Evolutionary conservation across 2,329 filamentous ascomycete genomes (phyloP), one percentile per base, ranked within the genome.

Genomic region (Plenodomus biglobosus): DNA sequence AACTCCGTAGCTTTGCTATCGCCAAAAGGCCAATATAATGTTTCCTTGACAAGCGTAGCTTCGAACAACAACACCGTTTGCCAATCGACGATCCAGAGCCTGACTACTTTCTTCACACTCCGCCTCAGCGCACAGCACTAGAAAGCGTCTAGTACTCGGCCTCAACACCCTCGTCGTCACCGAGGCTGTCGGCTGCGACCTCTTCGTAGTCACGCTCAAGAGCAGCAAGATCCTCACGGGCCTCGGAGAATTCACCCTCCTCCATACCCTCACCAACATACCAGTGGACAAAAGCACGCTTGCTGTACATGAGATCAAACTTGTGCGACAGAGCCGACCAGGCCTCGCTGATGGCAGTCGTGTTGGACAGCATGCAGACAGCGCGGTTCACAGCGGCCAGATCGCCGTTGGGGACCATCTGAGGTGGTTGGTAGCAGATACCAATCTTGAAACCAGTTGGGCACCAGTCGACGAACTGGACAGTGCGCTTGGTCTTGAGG

Each of bases 221-320:
- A 65, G 94, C 94, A 75, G 94, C 94, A 75, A 99, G 81, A 80
- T 99, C 94, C 81, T 99, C 94, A 76, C 94, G 92, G 59, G 94
- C 94, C 83, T 99, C 94, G 48, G 90, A 95, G 85, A 99, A 99
- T 79, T 99, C 94, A 77, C 94, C 94, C 78, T 99, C 94, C 84
- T 99, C 94, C 94, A 99, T 99, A 85, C 94, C 94, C 83, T 97
- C 94, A 80, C 94, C 94, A 73, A 99, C 94, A 71, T 97, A 99
- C 94, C 94, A 99, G 81, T 99, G 94, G 60, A 99, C 94, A 79
- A 99, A 99, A 56, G 94, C 94, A 81, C 94, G 94, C 88, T 99
- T 99, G 76, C 90, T 95, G 86, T 97, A 96, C 94, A 99, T 99
- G 75, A 99, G 90, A 73, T 99, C 94, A 81, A 99, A 99, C 82